A percentile compares a stretch with the other conserved stretches of the same genome.
These are phyloP conservation scores for Taiozyma sp. DNA, from an alignment of 1,139 yeast species.

Conservation along the genomic window DNA sequence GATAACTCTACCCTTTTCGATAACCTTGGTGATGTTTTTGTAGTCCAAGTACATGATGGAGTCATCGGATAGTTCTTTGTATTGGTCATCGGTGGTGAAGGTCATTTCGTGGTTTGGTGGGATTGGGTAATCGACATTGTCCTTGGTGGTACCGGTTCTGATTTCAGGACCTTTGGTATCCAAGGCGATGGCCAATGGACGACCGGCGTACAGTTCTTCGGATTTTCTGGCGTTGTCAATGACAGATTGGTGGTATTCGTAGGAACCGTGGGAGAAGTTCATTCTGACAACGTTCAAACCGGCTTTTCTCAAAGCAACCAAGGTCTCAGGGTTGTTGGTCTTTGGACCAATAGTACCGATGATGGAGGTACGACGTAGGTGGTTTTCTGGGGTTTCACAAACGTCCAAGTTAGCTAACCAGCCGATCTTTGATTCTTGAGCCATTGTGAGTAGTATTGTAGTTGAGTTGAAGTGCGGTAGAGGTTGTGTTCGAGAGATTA, in stretches of 20 bases:
- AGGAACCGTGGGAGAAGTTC: constrained; percentile 98
- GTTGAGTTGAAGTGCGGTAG: background rate
- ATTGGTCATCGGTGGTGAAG: constrained; percentile 87
- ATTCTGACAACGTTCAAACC: constrained; percentile 97
- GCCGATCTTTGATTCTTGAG: constrained; percentile 22
- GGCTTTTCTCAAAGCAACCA: constrained; percentile 88
- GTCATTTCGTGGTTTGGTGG: constrained; percentile 84
- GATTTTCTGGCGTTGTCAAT: constrained; percentile 95
- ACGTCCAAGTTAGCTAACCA: constrained; percentile 88
- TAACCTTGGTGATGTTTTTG: constrained; percentile 93
- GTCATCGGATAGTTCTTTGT: constrained; percentile 68
- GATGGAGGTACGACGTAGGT: constrained; percentile 91
- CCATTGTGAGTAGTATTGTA: constrained; percentile 9
- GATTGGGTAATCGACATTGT: constrained; percentile 77
- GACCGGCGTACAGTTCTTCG: constrained; percentile 84
- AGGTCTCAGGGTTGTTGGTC: constrained; percentile 83
- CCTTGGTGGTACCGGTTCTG: constrained; percentile 93
- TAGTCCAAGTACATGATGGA: constrained; percentile 86
- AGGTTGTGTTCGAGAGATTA: background rate
- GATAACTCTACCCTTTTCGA: constrained; percentile 80
- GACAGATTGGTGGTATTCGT: constrained; percentile 96
- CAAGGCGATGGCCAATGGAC: constrained; percentile 97
- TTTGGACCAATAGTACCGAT: constrained; percentile 98
- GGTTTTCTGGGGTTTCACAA: constrained; percentile 73
- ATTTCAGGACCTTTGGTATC: constrained; percentile 99